Evolutionary conservation across 1,284 basidiomycete genomes (phyloP).

Genomic region (Pterula multifida): DNA sequence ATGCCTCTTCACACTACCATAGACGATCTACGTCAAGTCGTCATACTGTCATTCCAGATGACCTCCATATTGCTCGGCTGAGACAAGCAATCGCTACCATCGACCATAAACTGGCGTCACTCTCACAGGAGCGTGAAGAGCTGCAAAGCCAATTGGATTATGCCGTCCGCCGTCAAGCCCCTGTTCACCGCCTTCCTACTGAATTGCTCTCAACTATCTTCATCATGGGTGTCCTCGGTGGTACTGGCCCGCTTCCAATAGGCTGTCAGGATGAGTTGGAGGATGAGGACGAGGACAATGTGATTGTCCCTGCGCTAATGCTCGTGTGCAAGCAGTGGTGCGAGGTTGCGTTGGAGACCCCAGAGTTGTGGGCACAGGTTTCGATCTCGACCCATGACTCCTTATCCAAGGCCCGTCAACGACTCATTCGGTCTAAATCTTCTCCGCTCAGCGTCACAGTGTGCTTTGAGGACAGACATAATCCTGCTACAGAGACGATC

Average conservation of each 20-base stretch:
- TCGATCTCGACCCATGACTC: conserved; percentile 33
- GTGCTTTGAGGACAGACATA: conserved; percentile 52
- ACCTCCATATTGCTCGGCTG: conserved; percentile 24
- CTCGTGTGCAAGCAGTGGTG: conserved; percentile 67
- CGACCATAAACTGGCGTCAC: conserved; percentile 57
- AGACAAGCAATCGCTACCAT: conserved; percentile 60
- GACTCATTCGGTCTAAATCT: conserved; percentile 59
- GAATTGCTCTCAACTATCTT: conserved; percentile 68
- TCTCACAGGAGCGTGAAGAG: conserved; percentile 49
- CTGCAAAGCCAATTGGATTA: conserved; percentile 58
- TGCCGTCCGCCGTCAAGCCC: conserved; percentile 63
- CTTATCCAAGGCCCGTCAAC: conserved; percentile 42
- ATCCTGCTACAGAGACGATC: no score
- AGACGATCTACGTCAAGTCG: background rate
- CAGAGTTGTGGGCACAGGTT: conserved; percentile 63
- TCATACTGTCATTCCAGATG: background rate
- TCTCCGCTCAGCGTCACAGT: conserved; percentile 61
- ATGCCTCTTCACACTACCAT: background rate
- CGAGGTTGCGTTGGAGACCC: conserved; percentile 57
- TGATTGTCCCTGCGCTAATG: conserved; percentile 64
- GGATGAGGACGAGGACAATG: conserved; percentile 51
- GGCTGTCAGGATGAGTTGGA: conserved; percentile 23
- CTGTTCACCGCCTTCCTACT: conserved; percentile 64
- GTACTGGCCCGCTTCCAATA: no score
- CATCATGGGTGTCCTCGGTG: conserved; percentile 40